phyloP scores from a whole-genome alignment of 208 protist genomes.

The Wallacemonas sp. region DNA sequence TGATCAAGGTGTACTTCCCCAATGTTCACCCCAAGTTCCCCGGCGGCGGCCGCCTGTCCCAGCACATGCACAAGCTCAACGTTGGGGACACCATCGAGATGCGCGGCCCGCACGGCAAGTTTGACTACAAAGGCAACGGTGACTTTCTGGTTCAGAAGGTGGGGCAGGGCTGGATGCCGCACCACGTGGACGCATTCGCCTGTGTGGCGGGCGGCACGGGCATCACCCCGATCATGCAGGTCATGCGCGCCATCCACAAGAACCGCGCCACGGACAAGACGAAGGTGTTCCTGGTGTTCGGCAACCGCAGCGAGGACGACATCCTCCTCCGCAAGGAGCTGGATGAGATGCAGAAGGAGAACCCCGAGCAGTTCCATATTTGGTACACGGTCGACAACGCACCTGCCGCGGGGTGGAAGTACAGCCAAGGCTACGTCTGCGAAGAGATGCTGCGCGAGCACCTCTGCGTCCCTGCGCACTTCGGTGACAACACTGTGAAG shows the following conservation, averaged over 20 bases:
- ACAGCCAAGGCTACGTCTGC: slow-evolving; percentile 61
- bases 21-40: slow-evolving; percentile 84
- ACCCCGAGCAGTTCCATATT: slow-evolving; percentile 51
- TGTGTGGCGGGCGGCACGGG: slow-evolving; percentile 86
- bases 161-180: slow-evolving; percentile 19
- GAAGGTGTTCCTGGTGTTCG: slow-evolving; percentile 82
- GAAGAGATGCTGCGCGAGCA: slow-evolving; percentile 79
- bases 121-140: slow-evolving; percentile 82
- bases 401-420: slow-evolving; percentile 49
- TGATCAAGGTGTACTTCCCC: slow-evolving; percentile 93
- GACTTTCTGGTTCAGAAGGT: slow-evolving; percentile 24
- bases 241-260: slow-evolving; percentile 85
- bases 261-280: slow-evolving; percentile 68
- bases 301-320: slow-evolving; percentile 88
- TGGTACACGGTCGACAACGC: slow-evolving; percentile 80
- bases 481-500: slow-evolving; percentile 19
- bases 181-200: slow-evolving; percentile 46
- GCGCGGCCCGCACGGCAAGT: slow-evolving; percentile 84
- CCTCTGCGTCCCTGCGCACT: slow-evolving; percentile 37
- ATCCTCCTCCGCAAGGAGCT: slow-evolving; percentile 90
- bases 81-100: slow-evolving; percentile 86
- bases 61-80: slow-evolving; percentile 82
- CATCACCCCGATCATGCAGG: slow-evolving; percentile 93
- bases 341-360: slow-evolving; percentile 48
- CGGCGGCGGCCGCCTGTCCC: slow-evolving; percentile 84